Evolutionary conservation across 208 protist species (phyloP).

Genomic region (Naegleria fowleri): DNA sequence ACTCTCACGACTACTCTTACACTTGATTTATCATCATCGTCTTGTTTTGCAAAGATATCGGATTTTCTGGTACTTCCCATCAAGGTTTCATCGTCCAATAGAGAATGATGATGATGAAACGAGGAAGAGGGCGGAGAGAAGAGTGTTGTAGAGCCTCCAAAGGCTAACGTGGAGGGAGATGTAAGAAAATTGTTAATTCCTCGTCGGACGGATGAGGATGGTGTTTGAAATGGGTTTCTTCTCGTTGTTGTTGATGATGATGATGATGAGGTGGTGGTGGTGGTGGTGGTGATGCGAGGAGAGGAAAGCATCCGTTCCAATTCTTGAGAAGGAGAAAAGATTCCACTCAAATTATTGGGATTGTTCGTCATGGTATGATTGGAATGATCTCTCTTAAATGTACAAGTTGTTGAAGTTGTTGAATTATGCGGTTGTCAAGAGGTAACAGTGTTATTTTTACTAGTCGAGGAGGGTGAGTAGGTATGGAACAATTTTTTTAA

Average conservation of each 20-base stretch:
- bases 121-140: not conserved
- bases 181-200: not conserved
- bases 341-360: not conserved
- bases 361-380: not conserved
- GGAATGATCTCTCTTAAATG: too few species aligned
- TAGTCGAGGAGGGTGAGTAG: too few species aligned
- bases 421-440: too few species aligned
- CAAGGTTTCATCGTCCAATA: not conserved
- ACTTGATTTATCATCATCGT: not conserved
- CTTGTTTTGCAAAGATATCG: not conserved
- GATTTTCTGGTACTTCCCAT: not conserved
- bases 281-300: not conserved
- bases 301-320: not conserved
- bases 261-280: too few species aligned
- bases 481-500: too few species aligned
- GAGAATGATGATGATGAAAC: not conserved
- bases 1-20: conserved; percentile 19
- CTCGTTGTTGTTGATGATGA: not conserved
- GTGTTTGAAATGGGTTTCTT: not conserved
- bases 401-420: too few species aligned
- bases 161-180: not conserved
- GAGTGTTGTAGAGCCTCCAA: not conserved
- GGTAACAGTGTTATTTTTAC: too few species aligned
- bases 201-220: not conserved
- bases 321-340: not conserved